phyloP scores from a whole-genome alignment of 2,329 filamentous ascomycete genomes.

The Didymella pinodella region DNA sequence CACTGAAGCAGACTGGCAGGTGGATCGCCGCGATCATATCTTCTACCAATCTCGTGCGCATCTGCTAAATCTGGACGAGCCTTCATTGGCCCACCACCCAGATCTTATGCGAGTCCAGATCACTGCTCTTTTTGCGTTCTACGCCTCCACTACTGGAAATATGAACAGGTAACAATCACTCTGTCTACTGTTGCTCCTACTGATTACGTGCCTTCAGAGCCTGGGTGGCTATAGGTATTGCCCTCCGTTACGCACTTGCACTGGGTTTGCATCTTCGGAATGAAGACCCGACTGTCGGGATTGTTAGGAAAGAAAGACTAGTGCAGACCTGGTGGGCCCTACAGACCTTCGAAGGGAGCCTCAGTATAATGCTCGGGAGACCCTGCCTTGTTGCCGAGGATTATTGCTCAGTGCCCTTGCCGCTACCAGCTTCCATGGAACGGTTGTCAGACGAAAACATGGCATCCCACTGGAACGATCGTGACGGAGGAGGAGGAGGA shows the following conservation, averaged over 20 bases:
- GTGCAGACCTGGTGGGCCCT: constrained; percentile 51
- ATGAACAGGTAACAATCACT: too few relatives aligned
- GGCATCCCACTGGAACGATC: neutral
- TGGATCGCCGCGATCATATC: constrained; percentile 44
- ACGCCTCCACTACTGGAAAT: too few relatives aligned
- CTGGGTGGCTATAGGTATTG: constrained; percentile 48
- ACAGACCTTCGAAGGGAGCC: constrained; percentile 43
- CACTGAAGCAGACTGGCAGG: constrained; percentile 35
- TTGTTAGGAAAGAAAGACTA: constrained; percentile 38
- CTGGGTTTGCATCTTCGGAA: constrained; percentile 50
- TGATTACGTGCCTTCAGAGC: too few relatives aligned
- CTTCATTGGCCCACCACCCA: constrained; percentile 4
- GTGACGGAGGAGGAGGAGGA: neutral
- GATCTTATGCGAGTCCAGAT: constrained; percentile 49
- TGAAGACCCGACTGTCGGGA: constrained; percentile 29
- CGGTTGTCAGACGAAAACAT: too few relatives aligned
- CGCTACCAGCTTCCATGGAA: constrained; percentile 22
- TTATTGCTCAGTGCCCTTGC: constrained; percentile 43
- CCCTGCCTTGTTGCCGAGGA: constrained; percentile 41
- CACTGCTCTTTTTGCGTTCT: too few relatives aligned
- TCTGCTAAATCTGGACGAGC: neutral
- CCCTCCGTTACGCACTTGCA: constrained; percentile 47
- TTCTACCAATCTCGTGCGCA: constrained; percentile 32
- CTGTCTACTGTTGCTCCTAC: too few relatives aligned
- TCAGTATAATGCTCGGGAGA: constrained; percentile 48